phyloP scores from a whole-genome alignment of 2,329 filamentous ascomycete species.

The Mycogone perniciosa region DNA sequence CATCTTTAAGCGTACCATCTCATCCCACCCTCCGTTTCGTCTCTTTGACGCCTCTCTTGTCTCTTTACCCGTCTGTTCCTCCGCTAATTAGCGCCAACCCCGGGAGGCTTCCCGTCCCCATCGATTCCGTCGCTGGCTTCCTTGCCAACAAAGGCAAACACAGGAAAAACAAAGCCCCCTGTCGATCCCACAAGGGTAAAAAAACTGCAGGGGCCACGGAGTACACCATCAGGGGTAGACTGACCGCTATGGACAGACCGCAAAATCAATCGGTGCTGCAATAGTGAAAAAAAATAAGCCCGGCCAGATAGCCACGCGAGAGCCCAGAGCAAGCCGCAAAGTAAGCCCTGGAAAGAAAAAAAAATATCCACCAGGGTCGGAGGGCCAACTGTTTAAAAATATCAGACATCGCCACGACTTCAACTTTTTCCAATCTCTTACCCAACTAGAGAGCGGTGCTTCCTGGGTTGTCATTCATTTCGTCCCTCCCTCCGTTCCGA shows the following conservation, averaged over 20 bases:
- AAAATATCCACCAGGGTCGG: constrained; percentile 9
- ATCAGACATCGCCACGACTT: constrained; percentile 10
- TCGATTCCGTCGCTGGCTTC: constrained; percentile 6
- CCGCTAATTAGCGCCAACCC: constrained; percentile 5
- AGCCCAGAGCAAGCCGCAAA: constrained; percentile 4
- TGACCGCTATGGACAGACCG: constrained; percentile 16
- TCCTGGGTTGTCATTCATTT: constrained; percentile 5
- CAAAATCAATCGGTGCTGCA: constrained; percentile 14
- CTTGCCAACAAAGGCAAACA: constrained; percentile 11
- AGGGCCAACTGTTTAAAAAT: constrained; percentile 11
- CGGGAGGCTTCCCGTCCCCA: constrained; percentile 8
- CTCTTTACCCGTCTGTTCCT: constrained; percentile 4
- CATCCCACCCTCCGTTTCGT: background rate
- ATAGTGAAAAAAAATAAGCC: constrained; percentile 10
- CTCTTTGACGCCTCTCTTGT: background rate
- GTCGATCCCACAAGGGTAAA: constrained; percentile 12
- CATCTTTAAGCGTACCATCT: no score
- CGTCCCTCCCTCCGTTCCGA: constrained; percentile 4
- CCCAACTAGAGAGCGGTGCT: constrained; percentile 9
- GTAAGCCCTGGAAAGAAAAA: constrained; percentile 5
- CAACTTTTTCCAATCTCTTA: constrained; percentile 8
- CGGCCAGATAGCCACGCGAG: constrained; percentile 11
- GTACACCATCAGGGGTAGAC: constrained; percentile 13
- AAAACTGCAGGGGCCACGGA: constrained; percentile 13
- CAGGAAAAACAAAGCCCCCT: constrained; percentile 4